Base-by-base conservation (phyloP, 2,329 filamentous ascomycete species). In the Ramularia endophylla region DNA sequence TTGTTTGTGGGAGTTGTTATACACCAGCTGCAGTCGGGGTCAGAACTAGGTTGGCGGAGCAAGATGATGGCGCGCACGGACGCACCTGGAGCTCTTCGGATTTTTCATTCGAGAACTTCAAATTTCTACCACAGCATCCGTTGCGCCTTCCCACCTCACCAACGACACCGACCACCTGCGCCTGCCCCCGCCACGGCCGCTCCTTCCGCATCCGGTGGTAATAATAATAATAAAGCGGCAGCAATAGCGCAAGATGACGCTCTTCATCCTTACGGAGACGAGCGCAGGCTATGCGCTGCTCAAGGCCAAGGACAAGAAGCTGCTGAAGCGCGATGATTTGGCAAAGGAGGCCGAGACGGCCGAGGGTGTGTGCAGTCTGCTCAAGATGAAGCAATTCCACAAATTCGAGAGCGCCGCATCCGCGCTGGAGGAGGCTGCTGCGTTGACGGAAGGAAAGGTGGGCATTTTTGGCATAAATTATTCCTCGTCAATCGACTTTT, bases 281-380 rank as follows among this genome's bases (percentile, higher is more conserved):
- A 87, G 86, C 69, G 89, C 89, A 58, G 94, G 92, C 66, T 97
- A 97, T 74, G 92, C 89, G 68, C 80, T 98, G 66, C 88, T 98
- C 74, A 97, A 98, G 77, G 85, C 90, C 58, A 87, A 89, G 67
- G 90, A 97, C 78, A 97, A 95, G 80, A 97, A 97, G 75, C 78
- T 97, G 46, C 75, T 98, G 53, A 92, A 94, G 69, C 82, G 85
- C 61, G 84, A 90, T 69, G 81, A 89, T 61, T 69, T 94, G 50
- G 76, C 78, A 40, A 75, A 80, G 50, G 81, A 92, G 65, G 75
- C 88, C 48, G 77, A 81, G 53, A 84, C 83, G 46, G 81, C 87
- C 27, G 88, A 95, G 67, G 85, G 85, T 58, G 79, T 94, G 52
- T 86, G 87, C 58, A 84, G 85, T 58, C 79, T 94, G 84, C 72